These are phyloP conservation scores for Kwoniella dendrophila DNA, from an alignment of 768 basidiomycete species.

Conservation along the genomic window DNA sequence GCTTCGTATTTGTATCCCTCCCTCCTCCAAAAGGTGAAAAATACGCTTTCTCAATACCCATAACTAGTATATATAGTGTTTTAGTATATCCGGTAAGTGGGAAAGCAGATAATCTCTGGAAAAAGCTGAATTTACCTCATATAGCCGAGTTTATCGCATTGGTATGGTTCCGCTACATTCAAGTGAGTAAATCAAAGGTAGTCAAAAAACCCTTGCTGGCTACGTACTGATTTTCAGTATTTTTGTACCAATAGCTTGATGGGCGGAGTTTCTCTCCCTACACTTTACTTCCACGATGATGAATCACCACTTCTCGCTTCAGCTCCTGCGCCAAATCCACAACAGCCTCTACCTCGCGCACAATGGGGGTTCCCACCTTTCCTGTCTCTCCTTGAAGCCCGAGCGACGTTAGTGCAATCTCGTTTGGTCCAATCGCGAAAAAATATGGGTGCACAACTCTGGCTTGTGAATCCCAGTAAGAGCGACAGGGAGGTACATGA, in stretches of 20 bases:
- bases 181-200: constrained; percentile 68
- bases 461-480: constrained; percentile 87
- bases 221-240: background rate
- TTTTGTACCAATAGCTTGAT: constrained; percentile 30
- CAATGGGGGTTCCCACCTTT: constrained; percentile 86
- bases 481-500: constrained; percentile 92
- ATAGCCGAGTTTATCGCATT: constrained; percentile 47
- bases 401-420: constrained; percentile 80
- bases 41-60: constrained; percentile 92
- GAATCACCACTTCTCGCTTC: constrained; percentile 66
- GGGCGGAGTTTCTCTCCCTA: constrained; percentile 68
- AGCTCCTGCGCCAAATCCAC: constrained; percentile 14
- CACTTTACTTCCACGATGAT: constrained; percentile 94
- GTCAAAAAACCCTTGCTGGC: no score
- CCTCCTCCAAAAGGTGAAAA: constrained; percentile 82
- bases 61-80: constrained; percentile 86
- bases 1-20: constrained; percentile 80
- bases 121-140: constrained; percentile 4
- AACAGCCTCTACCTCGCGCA: constrained; percentile 26
- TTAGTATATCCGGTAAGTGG: constrained; percentile 79
- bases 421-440: constrained; percentile 59
- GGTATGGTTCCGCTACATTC: constrained; percentile 61
- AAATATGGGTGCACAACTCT: constrained; percentile 70
- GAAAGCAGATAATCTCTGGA: constrained; percentile 71
- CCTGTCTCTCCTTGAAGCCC: constrained; percentile 71